A percentile compares a stretch with the other conserved stretches of the same genome.
Conservation (phyloP, 805 yeast genomes). For the Alloascoidea hylecoeti region DNA sequence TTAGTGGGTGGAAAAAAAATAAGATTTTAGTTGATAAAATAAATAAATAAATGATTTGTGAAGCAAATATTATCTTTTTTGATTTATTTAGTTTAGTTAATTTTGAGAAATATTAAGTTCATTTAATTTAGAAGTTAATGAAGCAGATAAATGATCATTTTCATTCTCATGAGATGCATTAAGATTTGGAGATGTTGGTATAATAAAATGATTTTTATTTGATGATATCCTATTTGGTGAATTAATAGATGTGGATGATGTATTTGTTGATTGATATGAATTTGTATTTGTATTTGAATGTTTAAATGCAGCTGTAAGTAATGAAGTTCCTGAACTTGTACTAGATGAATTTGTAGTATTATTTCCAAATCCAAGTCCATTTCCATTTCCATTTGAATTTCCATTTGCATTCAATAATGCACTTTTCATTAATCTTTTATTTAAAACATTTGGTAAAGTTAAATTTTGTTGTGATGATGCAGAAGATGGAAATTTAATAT, state of each 20-base stretch:
- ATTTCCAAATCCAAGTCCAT: neutral
- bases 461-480: neutral
- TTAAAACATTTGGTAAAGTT: neutral
- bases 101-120: too few species aligned
- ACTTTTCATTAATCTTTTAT: neutral
- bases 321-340: neutral
- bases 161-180: neutral
- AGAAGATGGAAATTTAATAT: neutral
- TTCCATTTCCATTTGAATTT: too few species aligned
- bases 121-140: neutral
- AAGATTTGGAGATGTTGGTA: neutral
- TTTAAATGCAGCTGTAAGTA: neutral
- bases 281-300: neutral
- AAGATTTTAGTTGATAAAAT: too few species aligned
- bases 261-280: neutral
- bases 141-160: neutral
- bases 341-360: neutral
- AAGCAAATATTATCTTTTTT: too few species aligned
- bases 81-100: too few species aligned
- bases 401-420: conserved; percentile 1
- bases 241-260: neutral
- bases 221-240: too few species aligned
- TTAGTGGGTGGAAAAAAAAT: too few species aligned
- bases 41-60: too few species aligned
- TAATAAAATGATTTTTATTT: too few species aligned